Conservation (phyloP, 1,139 yeast species). For the Kodamaea ohmeri region DNA sequence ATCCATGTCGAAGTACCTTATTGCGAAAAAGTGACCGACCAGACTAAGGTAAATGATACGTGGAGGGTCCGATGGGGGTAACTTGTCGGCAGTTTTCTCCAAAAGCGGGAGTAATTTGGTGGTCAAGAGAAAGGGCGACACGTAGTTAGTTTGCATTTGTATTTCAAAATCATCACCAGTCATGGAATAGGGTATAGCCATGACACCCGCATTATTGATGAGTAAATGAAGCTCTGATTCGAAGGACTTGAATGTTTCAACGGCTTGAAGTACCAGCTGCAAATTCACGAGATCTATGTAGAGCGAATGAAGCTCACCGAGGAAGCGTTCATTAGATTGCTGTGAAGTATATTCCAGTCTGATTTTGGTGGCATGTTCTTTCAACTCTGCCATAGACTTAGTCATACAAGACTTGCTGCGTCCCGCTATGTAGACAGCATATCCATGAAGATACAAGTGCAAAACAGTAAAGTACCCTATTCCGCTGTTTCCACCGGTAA, state of each 20-base stretch:
- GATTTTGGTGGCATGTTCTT: conserved; percentile 16
- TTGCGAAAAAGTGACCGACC: conserved; percentile 61
- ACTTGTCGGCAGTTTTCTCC: conserved; percentile 31
- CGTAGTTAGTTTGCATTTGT: conserved; percentile 75
- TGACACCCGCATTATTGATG: conserved; percentile 78
- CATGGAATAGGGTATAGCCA: conserved; percentile 65
- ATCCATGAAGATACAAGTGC: conserved; percentile 45
- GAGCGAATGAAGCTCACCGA: conserved; percentile 60
- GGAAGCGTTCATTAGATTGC: conserved; percentile 19
- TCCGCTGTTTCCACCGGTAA: conserved; percentile 48
- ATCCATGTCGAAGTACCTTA: conserved; percentile 48
- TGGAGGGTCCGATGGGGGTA: conserved; percentile 39
- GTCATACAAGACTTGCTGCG: conserved; percentile 35
- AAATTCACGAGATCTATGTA: conserved; percentile 64
- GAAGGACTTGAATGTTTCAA: conserved; percentile 40
- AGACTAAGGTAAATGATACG: conserved; percentile 70
- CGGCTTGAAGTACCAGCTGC: conserved; percentile 56
- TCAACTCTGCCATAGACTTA: conserved; percentile 37
- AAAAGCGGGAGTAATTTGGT: conserved; percentile 57
- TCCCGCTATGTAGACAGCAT: conserved; percentile 41
- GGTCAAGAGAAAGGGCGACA: conserved; percentile 73
- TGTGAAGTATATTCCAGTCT: conserved; percentile 12
- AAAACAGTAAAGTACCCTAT: conserved; percentile 44
- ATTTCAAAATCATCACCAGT: conserved; percentile 77
- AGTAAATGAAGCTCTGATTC: conserved; percentile 61